Conservation (phyloP, 495 filamentous ascomycete genomes). For the Paragyromitra xinjiangensis region DNA sequence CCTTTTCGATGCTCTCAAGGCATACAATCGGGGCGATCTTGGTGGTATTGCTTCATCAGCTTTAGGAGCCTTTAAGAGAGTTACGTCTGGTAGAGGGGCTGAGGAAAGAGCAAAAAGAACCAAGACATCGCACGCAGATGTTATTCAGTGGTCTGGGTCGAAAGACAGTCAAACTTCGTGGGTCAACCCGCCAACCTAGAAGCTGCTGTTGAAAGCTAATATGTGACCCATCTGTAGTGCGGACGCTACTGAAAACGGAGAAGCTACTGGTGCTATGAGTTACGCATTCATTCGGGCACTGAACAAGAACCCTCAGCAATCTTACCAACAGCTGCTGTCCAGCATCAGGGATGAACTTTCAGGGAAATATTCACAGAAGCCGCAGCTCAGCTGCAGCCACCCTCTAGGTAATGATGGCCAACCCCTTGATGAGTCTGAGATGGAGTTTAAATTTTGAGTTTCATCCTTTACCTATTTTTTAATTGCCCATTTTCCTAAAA, state of each 20-base stretch:
- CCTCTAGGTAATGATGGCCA: conserved; percentile 76
- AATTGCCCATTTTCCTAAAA: background rate
- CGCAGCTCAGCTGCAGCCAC: conserved; percentile 95
- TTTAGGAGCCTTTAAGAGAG: conserved; percentile 92
- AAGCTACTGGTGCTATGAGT: conserved; percentile 97
- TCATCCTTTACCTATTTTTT: conserved; percentile 43
- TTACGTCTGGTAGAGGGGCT: conserved; percentile 81
- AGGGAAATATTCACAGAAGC: conserved; percentile 92
- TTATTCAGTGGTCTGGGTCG: conserved; percentile 96
- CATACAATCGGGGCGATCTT: conserved; percentile 90
- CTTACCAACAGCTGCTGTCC: conserved; percentile 94
- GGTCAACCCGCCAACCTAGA: conserved; percentile 62
- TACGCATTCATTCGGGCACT: conserved; percentile 94
- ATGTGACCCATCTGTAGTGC: conserved; percentile 60
- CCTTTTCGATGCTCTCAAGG: conserved; percentile 84
- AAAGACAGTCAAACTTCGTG: conserved; percentile 96
- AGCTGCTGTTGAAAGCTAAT: conserved; percentile 33
- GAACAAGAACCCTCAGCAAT: conserved; percentile 97
- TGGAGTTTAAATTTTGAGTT: conserved; percentile 55
- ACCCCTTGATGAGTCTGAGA: conserved; percentile 53
- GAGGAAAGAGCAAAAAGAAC: conserved; percentile 82
- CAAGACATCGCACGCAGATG: conserved; percentile 94
- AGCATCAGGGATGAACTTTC: conserved; percentile 92
- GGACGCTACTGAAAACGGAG: conserved; percentile 73
- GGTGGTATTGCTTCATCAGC: conserved; percentile 81